Base-by-base conservation (phyloP, 163 green algal species). In the Scenedesmus sp. region DNA sequence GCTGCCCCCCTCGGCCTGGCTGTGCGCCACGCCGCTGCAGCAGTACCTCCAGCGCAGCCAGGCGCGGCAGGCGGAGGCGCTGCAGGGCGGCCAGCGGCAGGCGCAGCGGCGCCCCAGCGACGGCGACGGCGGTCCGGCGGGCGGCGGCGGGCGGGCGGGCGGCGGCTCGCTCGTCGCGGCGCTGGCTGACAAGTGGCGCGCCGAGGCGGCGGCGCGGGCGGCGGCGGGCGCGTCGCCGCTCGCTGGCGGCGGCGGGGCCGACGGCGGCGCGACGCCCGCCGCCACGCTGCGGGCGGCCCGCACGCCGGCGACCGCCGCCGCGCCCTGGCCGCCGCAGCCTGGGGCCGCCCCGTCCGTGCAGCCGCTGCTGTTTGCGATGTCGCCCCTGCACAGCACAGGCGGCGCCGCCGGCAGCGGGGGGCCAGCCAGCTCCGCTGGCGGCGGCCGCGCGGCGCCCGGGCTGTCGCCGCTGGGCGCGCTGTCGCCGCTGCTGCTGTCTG, bases 301-400 rank as follows among this genome's bases (percentile, higher is more conserved):
- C 39, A 47, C 39, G 39, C 39, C 39, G 39, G 10, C 39, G 7
- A 10, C 10, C 39, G 39, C 39, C 10, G 39, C 10, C 39, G 39
- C 39, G 39, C 7, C 39, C 6, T 6, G 7, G 39, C 29, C 31
- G 33, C 48, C 42, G 10, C 29, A 47, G 39, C 39, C 45, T 26
- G 28, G 17, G 13, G 58, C 33, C 4, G 58, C 65, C 50, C 29
- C 58, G 26, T 29, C 58, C 0, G n/a, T 31, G 28, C 58, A 18
- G 58, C 58, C 58, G 39, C 28, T 65, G 33, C 10, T 76, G 51
- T 76, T 76, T n/a, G 50, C 67, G 6, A 76, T 76, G 67, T 76
- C 67, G 13, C 67, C 67, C 1, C 51, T 70, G 2, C n/a, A 65
- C n/a, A n/a, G n/a, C n/a, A 22, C 3, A 20, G 3, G 64, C 67